A percentile compares a stretch with the other conserved stretches of the same genome.
phyloP scores from a whole-genome alignment of 768 basidiomycete species.

The Filobasidium floriforme region DNA sequence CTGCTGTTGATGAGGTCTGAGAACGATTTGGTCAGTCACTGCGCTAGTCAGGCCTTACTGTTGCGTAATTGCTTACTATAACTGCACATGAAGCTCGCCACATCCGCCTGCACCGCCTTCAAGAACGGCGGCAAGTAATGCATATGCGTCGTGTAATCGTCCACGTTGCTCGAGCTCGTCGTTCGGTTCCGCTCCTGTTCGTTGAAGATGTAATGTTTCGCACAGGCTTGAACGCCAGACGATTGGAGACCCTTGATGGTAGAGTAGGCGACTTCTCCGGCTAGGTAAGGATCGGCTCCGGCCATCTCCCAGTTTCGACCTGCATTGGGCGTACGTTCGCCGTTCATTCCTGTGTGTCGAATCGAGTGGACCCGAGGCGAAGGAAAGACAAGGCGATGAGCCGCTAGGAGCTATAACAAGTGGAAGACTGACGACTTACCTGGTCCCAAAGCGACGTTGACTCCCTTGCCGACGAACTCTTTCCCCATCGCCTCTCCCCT shows the following conservation, averaged over 20 bases:
- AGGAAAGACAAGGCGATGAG: neutral
- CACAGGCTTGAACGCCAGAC: conserved; percentile 63
- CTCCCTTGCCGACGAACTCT: conserved; percentile 77
- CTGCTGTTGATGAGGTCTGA: conserved; percentile 37
- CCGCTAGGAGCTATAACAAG: neutral
- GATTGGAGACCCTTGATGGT: conserved; percentile 74
- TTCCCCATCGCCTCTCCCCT: conserved; percentile 71
- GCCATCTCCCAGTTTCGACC: conserved; percentile 94
- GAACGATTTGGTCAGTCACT: no score
- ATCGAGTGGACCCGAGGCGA: no score
- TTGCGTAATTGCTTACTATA: conserved; percentile 43
- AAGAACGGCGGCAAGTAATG: conserved; percentile 45
- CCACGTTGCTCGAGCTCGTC: conserved; percentile 56
- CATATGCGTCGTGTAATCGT: conserved; percentile 66
- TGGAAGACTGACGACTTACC: conserved; percentile 7
- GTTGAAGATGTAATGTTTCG: conserved; percentile 44
- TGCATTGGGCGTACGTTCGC: conserved; percentile 30
- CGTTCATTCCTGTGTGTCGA: conserved; percentile 1
- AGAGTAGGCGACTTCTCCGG: conserved; percentile 68
- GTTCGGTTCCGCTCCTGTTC: conserved; percentile 48
- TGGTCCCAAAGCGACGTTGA: conserved; percentile 59
- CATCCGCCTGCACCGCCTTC: conserved; percentile 59
- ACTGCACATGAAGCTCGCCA: conserved; percentile 52
- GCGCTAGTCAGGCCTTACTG: no score
- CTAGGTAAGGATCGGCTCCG: conserved; percentile 77